Conservation (phyloP, 2,329 filamentous ascomycete genomes). For the Seiridium unicorne region DNA sequence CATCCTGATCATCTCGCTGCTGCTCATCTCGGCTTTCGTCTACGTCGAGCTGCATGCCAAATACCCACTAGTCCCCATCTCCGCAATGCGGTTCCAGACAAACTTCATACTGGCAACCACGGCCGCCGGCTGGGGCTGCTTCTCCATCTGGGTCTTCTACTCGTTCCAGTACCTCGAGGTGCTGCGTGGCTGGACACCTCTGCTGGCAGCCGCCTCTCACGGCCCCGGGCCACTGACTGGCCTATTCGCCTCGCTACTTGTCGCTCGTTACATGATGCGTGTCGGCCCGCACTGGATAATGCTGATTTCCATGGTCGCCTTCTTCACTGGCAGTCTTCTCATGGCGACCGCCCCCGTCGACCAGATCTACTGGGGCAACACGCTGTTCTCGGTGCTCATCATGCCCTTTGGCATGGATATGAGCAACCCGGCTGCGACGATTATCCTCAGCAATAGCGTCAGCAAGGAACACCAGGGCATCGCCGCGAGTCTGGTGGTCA, state of each 20-base stretch:
- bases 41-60: constrained; percentile 46
- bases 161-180: constrained; percentile 40
- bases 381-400: constrained; percentile 45
- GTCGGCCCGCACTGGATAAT: constrained; percentile 29
- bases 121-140: constrained; percentile 43
- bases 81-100: constrained; percentile 43
- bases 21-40: constrained; percentile 50
- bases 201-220: constrained; percentile 36
- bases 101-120: constrained; percentile 49
- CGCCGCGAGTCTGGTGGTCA: constrained; percentile 43
- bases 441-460: constrained; percentile 45
- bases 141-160: constrained; percentile 45
- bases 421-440: constrained; percentile 32
- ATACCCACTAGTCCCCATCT: constrained; percentile 52
- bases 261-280: constrained; percentile 26
- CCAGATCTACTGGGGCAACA: constrained; percentile 54
- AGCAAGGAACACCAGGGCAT: constrained; percentile 23
- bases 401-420: constrained; percentile 21
- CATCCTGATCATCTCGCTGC: constrained; percentile 47
- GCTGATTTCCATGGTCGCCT: constrained; percentile 27
- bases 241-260: constrained; percentile 29
- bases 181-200: constrained; percentile 32
- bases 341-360: constrained; percentile 38
- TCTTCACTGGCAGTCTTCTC: constrained; percentile 25
- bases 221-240: constrained; percentile 36